phyloP scores from a whole-genome alignment of 495 filamentous ascomycete genomes.

The Podospora pseudopauciseta region DNA sequence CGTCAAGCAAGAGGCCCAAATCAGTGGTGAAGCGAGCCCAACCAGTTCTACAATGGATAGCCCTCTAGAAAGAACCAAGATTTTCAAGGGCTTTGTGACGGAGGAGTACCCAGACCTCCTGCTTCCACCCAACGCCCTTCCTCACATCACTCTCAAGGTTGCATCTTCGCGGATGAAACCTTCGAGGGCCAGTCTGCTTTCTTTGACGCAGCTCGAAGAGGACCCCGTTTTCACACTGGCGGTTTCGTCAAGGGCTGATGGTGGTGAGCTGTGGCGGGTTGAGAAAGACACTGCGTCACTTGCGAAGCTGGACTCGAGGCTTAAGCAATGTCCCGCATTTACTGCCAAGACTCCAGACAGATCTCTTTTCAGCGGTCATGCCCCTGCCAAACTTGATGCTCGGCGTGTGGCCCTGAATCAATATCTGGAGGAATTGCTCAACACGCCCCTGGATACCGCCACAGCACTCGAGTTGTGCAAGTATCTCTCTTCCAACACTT shows the following conservation, averaged over 20 bases:
- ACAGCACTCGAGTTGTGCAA: conserved; percentile 80
- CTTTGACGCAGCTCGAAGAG: conserved; percentile 66
- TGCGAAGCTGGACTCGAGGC: conserved; percentile 72
- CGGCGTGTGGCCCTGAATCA: conserved; percentile 74
- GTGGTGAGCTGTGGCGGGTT: conserved; percentile 84
- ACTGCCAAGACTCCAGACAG: conserved; percentile 73
- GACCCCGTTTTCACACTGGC: conserved; percentile 93
- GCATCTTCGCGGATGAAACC: conserved; percentile 88
- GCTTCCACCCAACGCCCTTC: conserved; percentile 86
- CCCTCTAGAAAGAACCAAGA: conserved; percentile 35
- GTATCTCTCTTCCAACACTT: conserved; percentile 81
- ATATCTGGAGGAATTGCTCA: conserved; percentile 80
- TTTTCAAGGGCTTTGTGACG: conserved; percentile 63
- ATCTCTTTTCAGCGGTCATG: conserved; percentile 84
- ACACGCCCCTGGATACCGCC: conserved; percentile 73
- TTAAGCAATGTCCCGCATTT: conserved; percentile 67
- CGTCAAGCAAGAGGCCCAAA: conserved; percentile 35
- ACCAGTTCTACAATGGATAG: conserved; percentile 34
- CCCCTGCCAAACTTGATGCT: conserved; percentile 89
- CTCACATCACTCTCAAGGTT: conserved; percentile 77
- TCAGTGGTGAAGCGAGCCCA: conserved; percentile 29
- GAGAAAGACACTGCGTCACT: conserved; percentile 86
- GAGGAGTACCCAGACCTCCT: conserved; percentile 81
- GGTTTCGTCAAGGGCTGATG: conserved; percentile 71
- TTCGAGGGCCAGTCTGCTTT: conserved; percentile 77